Evolutionary conservation across 805 yeast species (phyloP).

Genomic region (Saccharomycopsis sp.): DNA sequence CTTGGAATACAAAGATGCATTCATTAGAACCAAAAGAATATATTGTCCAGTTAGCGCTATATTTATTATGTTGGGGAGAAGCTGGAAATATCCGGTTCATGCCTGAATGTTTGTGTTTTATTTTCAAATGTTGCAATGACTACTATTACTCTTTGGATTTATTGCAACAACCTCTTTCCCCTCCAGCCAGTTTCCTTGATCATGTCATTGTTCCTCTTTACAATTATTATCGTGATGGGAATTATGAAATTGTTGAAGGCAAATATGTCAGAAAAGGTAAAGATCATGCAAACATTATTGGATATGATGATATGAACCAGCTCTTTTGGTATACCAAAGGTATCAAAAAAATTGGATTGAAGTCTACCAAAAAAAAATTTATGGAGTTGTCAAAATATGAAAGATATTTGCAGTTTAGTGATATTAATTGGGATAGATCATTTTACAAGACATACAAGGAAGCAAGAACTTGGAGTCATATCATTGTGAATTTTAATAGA

Average conservation of each 20-base stretch:
- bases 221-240: slow-evolving; percentile 44
- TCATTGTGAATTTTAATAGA: slow-evolving; percentile 61
- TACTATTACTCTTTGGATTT: slow-evolving; percentile 40
- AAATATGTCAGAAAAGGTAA: slow-evolving; percentile 37
- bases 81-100: slow-evolving; percentile 77
- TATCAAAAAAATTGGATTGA: slow-evolving; percentile 42
- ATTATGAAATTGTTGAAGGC: slow-evolving; percentile 35
- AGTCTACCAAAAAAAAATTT: slow-evolving; percentile 33
- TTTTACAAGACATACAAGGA: slow-evolving; percentile 71
- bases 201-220: slow-evolving; percentile 70
- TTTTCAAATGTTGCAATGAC: slow-evolving; percentile 73
- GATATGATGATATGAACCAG: slow-evolving; percentile 87
- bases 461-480: slow-evolving; percentile 68
- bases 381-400: slow-evolving; percentile 45
- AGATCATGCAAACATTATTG: slow-evolving; percentile 63
- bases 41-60: slow-evolving; percentile 55
- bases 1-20: slow-evolving; percentile 44
- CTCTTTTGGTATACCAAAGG: slow-evolving; percentile 76
- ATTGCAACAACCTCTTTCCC: slow-evolving; percentile 24
- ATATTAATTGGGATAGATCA: slow-evolving; percentile 55
- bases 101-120: slow-evolving; percentile 83
- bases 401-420: slow-evolving; percentile 43
- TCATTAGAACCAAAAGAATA: slow-evolving; percentile 41
- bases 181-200: slow-evolving; percentile 40
- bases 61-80: slow-evolving; percentile 80